Evolutionary conservation across 345 rosid genomes (phyloP).

Genomic region (Geranium rotundifolium): DNA sequence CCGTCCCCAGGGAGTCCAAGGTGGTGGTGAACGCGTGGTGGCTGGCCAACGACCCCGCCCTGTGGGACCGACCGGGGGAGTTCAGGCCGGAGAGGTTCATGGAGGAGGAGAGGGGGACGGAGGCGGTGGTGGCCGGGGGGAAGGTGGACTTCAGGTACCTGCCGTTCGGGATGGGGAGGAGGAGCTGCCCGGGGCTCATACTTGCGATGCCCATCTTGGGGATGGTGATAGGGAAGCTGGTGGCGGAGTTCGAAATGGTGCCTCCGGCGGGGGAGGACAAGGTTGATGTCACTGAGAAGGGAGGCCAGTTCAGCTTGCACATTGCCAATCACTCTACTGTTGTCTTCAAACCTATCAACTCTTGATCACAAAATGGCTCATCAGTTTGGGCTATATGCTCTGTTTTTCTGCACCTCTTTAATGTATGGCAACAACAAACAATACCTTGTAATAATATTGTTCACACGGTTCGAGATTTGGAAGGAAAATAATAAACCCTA

Average conservation of each 20-base stretch:
- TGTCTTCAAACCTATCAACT: constrained; percentile 26
- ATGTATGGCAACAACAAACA: too few species aligned
- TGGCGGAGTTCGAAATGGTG: constrained; percentile 35
- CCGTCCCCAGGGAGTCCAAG: constrained; percentile 46
- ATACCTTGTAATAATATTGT: too few species aligned
- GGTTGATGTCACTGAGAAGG: constrained; percentile 46
- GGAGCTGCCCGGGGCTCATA: constrained; percentile 55
- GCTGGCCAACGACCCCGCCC: constrained; percentile 48
- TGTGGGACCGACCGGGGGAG: constrained; percentile 41
- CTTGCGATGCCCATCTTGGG: constrained; percentile 54
- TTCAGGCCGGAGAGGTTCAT: constrained; percentile 52
- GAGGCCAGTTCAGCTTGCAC: constrained; percentile 63
- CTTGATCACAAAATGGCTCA: background rate
- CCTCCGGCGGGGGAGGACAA: constrained; percentile 23
- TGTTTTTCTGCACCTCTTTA: background rate
- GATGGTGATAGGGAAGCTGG: constrained; percentile 35
- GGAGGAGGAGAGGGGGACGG: constrained; percentile 30
- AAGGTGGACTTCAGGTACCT: constrained; percentile 47
- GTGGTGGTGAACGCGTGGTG: constrained; percentile 63
- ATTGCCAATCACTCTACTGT: constrained; percentile 49
- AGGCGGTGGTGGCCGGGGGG: constrained; percentile 38
- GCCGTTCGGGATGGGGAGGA: constrained; percentile 50
- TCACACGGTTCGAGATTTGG: background rate
- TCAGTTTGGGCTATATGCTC: background rate
- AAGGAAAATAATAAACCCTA: too few species aligned